Evolutionary conservation across 352 stramenopile genomes (phyloP).

Genomic region (Globisporangium echinulatum): DNA sequence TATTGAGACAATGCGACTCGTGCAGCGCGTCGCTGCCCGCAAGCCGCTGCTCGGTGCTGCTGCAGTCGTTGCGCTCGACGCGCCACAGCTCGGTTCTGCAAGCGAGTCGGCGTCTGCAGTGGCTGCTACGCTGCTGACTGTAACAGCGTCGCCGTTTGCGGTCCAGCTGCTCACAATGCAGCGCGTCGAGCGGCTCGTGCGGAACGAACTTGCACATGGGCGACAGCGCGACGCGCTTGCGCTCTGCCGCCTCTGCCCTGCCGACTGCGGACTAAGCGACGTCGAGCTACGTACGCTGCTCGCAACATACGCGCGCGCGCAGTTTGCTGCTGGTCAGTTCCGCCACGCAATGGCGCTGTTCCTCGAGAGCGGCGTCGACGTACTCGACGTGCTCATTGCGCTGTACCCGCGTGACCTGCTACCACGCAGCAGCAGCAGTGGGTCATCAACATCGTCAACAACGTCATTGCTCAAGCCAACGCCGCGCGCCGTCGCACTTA

Average conservation of each 20-base stretch:
- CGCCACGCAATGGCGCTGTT: slow-evolving; percentile 61
- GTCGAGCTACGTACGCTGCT: slow-evolving; percentile 48
- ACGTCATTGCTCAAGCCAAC: slow-evolving; percentile 7
- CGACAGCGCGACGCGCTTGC: slow-evolving; percentile 52
- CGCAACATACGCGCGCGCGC: slow-evolving; percentile 42
- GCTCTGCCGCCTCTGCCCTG: slow-evolving; percentile 60
- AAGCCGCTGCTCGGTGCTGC: slow-evolving; percentile 33
- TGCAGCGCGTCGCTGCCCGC: slow-evolving; percentile 43
- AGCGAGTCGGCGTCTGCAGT: slow-evolving; percentile 25
- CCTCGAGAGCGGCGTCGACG: slow-evolving; percentile 30
- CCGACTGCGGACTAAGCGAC: slow-evolving; percentile 52
- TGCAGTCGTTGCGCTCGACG: slow-evolving; percentile 15
- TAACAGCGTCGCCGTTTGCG: slow-evolving; percentile 32
- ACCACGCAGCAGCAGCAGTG: slow-evolving; percentile 37
- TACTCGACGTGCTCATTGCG: slow-evolving; percentile 59
- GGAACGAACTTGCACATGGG: slow-evolving; percentile 24
- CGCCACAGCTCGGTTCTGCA: slow-evolving; percentile 4
- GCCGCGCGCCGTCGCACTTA: slow-evolving; percentile 9
- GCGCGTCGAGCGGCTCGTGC: slow-evolving; percentile 42
- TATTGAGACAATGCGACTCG: slow-evolving; percentile 39
- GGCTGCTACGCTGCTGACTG: slow-evolving; percentile 19
- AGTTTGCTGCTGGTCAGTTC: slow-evolving; percentile 41
- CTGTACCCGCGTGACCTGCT: slow-evolving; percentile 69
- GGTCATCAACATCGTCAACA: no score
- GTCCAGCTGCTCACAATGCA: slow-evolving; percentile 52